Conservation (phyloP, 805 yeast species). For the Cyberlindnera americana region DNA sequence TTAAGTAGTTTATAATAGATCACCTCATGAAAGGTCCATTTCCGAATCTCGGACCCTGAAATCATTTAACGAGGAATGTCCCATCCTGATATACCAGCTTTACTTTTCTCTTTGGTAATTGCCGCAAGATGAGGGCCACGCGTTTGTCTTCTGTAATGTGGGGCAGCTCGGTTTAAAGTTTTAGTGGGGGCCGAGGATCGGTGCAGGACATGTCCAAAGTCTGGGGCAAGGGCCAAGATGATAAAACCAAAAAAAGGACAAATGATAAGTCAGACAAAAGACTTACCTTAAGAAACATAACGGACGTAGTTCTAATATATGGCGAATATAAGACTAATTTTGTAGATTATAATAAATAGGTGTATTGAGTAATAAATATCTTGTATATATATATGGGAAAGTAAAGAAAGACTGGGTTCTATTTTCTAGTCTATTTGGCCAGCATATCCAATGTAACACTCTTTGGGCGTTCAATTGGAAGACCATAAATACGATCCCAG, state of each 20-base stretch:
- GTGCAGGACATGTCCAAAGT: not conserved
- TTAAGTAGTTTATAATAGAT: not conserved
- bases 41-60: not conserved
- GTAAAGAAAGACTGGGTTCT: too few species aligned
- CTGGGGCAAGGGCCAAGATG: not conserved
- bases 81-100: too few species aligned
- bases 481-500: slow-evolving; percentile 72
- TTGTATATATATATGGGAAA: not conserved
- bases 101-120: slow-evolving; percentile 1
- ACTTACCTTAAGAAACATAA: too few species aligned
- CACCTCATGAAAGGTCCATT: not conserved
- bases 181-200: too few species aligned
- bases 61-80: too few species aligned
- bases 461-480: slow-evolving; percentile 79
- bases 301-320: too few species aligned
- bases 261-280: not conserved
- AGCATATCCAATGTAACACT: slow-evolving; percentile 23
- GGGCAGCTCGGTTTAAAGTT: too few species aligned
- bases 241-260: not conserved
- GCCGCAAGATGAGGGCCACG: slow-evolving; percentile 5
- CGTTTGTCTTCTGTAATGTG: too few species aligned
- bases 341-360: not conserved
- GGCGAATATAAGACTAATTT: not conserved
- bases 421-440: not conserved
- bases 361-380: too few species aligned